Evolutionary conservation across 1,284 basidiomycete species (phyloP).

Genomic region (Ustilago lituana): DNA sequence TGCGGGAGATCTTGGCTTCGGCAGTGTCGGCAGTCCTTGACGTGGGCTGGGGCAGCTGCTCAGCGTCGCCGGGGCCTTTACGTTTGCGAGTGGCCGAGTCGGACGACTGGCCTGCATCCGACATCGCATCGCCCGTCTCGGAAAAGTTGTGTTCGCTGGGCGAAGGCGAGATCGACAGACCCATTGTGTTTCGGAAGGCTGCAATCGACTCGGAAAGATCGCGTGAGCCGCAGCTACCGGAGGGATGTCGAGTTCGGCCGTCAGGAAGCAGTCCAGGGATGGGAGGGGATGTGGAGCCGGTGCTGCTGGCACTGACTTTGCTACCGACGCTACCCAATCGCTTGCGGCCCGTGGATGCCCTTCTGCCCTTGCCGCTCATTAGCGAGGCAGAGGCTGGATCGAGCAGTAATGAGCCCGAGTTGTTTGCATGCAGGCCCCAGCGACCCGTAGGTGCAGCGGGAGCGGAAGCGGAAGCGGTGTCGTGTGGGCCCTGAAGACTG

Average conservation of each 20-base stretch:
- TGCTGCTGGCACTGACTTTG: conserved; percentile 12
- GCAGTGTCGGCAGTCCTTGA: conserved; percentile 19
- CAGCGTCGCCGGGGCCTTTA: conserved; percentile 18
- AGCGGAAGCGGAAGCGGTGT: conserved; percentile 15
- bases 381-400: conserved; percentile 6
- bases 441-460: conserved; percentile 11
- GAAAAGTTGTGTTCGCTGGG: conserved; percentile 22
- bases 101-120: conserved; percentile 15
- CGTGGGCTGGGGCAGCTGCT: conserved; percentile 27
- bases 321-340: conserved; percentile 14
- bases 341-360: conserved; percentile 1
- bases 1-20: conserved; percentile 29
- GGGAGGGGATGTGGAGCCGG: conserved; percentile 24
- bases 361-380: neutral
- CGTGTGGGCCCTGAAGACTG: conserved; percentile 14
- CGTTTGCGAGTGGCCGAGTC: conserved; percentile 31
- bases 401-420: neutral
- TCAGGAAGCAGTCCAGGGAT: conserved; percentile 44
- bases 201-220: conserved; percentile 44
- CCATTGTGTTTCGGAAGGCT: conserved; percentile 41
- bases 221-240: conserved; percentile 36
- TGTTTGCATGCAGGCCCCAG: conserved; percentile 17
- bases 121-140: conserved; percentile 8
- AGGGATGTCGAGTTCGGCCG: conserved; percentile 47
- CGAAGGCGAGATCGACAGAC: conserved; percentile 37